Evolutionary conservation across 257 asterid genomes (phyloP), one percentile per base, ranked within the genome.

Genomic region (Verbascum thapsus): DNA sequence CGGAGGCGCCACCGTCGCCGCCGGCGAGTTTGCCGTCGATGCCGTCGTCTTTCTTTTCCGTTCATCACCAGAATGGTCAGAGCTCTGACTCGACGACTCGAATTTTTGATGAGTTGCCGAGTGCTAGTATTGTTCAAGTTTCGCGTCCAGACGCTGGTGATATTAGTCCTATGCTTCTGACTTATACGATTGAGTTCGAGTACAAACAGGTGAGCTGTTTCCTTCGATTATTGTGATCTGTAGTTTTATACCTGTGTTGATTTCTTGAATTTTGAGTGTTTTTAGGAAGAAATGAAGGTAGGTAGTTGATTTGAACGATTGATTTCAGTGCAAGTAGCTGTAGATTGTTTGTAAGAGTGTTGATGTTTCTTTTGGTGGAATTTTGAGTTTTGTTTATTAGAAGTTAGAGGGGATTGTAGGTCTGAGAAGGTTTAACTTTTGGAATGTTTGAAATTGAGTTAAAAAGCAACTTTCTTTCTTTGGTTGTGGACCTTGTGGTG

Each of bases 61-160:
- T 64, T 40, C 58, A 22, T 58, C 64, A 40, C 17, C 74, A 63
- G 8, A 44, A 57, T 52, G 22, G 22, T 6, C 16, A 10, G 13
- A 39, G 13, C 20, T 39, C 55, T 7, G 89, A 80, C n/a, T n/a
- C n/a, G 78, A 26, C 76, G 17, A 64, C 84, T 73, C 76, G 77
- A 60, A 74, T 83, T 39, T 80, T 81, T 69, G 81, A 74, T 8
- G 87, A 83, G 74, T 74, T 81, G 80, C 83, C 85, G 7, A 68
- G 42, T 56, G 85, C 85, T 6, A 63, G 69, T 7, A 83, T 80
- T 54, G 53, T 80, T 38, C 76, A 78, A 66, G 85, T 78, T 10
- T 80, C 85, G 23, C 85, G 90, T 0, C 87, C 85, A 9, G 87
- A 83, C 38, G 80, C 84, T 15, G 79, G 80, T 13, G 85, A 78